A percentile compares a stretch with the other conserved stretches of the same genome.
phyloP scores from a whole-genome alignment of 2,329 filamentous ascomycete species.

The Metarhizium humberi region DNA sequence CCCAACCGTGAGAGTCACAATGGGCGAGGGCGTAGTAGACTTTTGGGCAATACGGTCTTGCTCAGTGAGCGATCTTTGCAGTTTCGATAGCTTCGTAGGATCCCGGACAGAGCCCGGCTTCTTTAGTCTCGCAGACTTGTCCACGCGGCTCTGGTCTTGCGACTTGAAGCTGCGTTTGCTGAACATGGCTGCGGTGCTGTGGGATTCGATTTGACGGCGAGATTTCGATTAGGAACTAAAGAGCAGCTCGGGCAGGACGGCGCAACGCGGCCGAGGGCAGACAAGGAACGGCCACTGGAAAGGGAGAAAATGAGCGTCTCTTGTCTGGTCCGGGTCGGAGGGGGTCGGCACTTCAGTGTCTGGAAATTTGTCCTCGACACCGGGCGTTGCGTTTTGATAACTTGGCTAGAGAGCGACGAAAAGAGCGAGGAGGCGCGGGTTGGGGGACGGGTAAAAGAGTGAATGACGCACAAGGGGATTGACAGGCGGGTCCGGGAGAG shows the following conservation, averaged over 20 bases:
- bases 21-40: constrained; percentile 48
- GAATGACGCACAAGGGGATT: constrained; percentile 30
- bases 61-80: constrained; percentile 72
- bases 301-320: constrained; percentile 2
- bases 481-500: constrained; percentile 49
- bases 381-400: background rate
- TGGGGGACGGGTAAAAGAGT: constrained; percentile 20
- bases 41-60: constrained; percentile 26
- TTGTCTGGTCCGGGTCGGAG: constrained; percentile 1
- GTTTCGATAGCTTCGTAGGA: constrained; percentile 70
- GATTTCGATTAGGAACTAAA: constrained; percentile 11
- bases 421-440: constrained; percentile 32
- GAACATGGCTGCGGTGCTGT: constrained; percentile 58
- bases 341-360: constrained; percentile 10
- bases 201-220: background rate
- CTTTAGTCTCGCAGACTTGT: constrained; percentile 81
- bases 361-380: background rate
- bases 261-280: background rate
- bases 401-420: constrained; percentile 41
- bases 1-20: constrained; percentile 80
- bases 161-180: constrained; percentile 74
- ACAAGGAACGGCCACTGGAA: constrained; percentile 2
- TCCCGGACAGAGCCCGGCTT: constrained; percentile 50
- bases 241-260: constrained; percentile 7
- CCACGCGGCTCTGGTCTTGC: constrained; percentile 63